Percentiles rank a stretch among this genome's conserved stretches.
Evolutionary conservation across 768 basidiomycete species (phyloP).

Genomic region (Serendipita sp.): DNA sequence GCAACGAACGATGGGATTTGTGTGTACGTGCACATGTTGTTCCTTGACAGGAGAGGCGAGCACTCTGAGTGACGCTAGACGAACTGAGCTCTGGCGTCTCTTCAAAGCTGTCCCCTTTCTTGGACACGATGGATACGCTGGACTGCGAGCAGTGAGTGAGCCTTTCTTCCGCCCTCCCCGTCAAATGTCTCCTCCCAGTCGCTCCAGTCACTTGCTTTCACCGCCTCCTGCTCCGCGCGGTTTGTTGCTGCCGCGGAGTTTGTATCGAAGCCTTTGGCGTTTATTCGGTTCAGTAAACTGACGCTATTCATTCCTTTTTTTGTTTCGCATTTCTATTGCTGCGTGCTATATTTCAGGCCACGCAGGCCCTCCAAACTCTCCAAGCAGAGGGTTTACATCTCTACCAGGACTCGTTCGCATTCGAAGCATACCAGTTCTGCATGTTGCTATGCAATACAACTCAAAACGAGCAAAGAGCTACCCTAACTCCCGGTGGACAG

Average conservation of each 20-base stretch:
- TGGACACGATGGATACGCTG: background rate
- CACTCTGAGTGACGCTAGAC: background rate
- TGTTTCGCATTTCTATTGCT: background rate
- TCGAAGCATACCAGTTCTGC: slow-evolving; percentile 5
- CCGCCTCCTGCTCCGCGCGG: too few relatives aligned
- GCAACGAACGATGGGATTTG: background rate
- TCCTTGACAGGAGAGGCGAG: background rate
- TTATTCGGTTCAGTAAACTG: background rate
- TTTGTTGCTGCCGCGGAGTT: background rate
- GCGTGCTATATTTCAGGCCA: background rate
- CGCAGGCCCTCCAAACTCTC: background rate
- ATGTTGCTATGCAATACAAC: background rate
- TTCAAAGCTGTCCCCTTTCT: slow-evolving; percentile 6
- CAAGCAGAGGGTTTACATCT: background rate
- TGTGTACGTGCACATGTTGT: background rate
- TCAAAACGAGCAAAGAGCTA: background rate
- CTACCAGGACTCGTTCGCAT: slow-evolving; percentile 1
- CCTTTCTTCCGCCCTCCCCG: background rate
- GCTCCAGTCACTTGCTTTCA: too few relatives aligned
- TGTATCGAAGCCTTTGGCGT: background rate
- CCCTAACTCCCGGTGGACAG: background rate
- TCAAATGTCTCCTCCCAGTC: too few relatives aligned
- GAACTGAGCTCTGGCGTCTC: background rate
- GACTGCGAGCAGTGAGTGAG: background rate
- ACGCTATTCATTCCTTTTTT: background rate